Conservation (phyloP, 2,329 filamentous ascomycete species). For the Aspergillus transmontanensis region DNA sequence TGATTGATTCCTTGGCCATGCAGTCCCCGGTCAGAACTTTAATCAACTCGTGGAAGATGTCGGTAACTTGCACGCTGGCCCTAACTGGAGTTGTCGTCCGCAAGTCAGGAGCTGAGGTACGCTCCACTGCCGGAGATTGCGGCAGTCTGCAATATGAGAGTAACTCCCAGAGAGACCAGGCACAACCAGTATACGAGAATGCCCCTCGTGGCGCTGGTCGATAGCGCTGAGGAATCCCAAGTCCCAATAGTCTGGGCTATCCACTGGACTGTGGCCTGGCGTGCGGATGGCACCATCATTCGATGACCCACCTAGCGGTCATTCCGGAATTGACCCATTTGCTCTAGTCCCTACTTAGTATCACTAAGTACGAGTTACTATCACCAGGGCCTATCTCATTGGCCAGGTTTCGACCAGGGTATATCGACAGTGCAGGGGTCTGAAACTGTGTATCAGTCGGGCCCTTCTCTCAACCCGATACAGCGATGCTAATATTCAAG, state of each 20-base stretch:
- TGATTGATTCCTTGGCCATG: neutral
- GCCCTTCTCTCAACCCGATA: neutral
- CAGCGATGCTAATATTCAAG: neutral
- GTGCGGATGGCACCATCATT: neutral
- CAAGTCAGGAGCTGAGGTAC: neutral
- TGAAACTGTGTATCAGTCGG: neutral
- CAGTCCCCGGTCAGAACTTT: neutral
- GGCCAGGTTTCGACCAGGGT: constrained; percentile 1
- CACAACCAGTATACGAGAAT: neutral
- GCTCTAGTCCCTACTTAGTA: neutral
- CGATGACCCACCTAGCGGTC: neutral
- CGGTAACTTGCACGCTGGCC: neutral
- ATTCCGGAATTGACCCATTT: neutral
- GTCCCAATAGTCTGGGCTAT: neutral
- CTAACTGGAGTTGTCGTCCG: neutral
- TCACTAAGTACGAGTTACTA: neutral
- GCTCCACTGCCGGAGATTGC: constrained; percentile 3
- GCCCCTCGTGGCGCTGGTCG: neutral
- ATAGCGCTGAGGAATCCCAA: neutral
- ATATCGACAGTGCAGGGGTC: neutral
- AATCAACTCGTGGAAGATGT: neutral
- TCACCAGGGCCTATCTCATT: neutral
- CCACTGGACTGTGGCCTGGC: neutral
- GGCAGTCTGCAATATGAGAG: neutral
- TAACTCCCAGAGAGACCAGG: neutral